Evolutionary conservation across 768 basidiomycete genomes (phyloP).

Genomic region (Suillus lakei): DNA sequence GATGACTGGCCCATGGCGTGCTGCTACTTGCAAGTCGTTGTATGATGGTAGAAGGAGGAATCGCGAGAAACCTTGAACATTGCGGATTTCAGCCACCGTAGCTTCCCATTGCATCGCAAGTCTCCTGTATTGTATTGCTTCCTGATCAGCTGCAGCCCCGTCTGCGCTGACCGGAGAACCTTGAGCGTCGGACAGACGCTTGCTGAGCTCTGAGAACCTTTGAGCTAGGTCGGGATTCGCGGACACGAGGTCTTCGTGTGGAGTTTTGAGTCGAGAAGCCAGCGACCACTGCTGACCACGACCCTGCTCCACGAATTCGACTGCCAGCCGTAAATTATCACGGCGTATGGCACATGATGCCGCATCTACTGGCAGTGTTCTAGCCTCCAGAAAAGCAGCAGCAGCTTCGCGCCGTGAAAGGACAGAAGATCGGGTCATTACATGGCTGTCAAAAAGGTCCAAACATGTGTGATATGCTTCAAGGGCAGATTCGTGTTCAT

Average conservation of each 20-base stretch:
- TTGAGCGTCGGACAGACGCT: not conserved
- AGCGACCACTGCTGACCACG: conserved; percentile 40
- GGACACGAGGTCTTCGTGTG: conserved; percentile 31
- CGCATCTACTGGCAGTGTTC: conserved; percentile 29
- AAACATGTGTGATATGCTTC: not conserved
- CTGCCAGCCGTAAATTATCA: conserved; percentile 23
- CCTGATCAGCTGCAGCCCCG: not conserved
- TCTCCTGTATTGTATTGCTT: conserved; percentile 13
- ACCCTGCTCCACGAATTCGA: conserved; percentile 36
- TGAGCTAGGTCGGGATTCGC: not conserved
- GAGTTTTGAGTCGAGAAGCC: conserved; percentile 25
- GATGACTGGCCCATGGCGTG: conserved; percentile 23
- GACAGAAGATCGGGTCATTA: not conserved
- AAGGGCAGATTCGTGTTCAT: too few species aligned
- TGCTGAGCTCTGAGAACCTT: not conserved
- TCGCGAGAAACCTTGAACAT: conserved; percentile 14
- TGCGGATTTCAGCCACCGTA: conserved; percentile 12
- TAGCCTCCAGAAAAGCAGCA: conserved; percentile 19
- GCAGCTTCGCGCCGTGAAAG: conserved; percentile 15
- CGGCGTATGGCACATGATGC: conserved; percentile 31
- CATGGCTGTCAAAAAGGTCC: not conserved
- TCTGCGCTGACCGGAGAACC: not conserved
- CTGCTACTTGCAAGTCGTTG: conserved; percentile 18
- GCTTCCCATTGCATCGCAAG: conserved; percentile 9
- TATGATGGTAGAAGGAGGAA: conserved; percentile 22